Conservation (phyloP, 2,329 filamentous ascomycete species). For the Ceratocystis ficicola region DNA sequence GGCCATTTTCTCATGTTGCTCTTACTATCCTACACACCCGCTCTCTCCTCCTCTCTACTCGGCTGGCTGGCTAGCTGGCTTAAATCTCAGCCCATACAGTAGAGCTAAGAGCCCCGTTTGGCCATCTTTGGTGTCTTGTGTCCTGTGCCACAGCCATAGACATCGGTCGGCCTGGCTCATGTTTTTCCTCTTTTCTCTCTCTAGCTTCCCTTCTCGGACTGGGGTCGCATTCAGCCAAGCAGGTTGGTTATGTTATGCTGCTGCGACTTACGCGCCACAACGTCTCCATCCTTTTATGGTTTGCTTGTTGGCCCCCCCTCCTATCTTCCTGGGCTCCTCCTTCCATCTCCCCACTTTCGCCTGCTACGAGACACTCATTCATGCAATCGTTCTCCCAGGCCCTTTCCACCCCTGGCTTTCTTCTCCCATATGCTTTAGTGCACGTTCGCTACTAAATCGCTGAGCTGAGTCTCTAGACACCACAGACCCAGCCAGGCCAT, state of each 20-base stretch:
- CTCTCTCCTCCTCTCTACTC: background rate
- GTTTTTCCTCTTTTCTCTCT: background rate
- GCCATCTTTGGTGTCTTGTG: background rate
- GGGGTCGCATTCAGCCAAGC: background rate
- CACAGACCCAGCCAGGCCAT: background rate
- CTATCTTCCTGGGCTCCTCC: background rate
- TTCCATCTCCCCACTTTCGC: background rate
- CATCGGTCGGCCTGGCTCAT: background rate
- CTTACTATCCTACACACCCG: background rate
- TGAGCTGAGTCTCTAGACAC: background rate
- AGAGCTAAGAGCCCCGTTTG: too few species aligned
- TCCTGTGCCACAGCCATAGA: background rate
- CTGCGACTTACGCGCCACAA: slow-evolving; percentile 1
- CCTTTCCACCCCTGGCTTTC: slow-evolving; percentile 1
- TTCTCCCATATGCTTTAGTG: background rate
- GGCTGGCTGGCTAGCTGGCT: too few species aligned
- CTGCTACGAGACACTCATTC: background rate
- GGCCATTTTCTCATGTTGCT: background rate
- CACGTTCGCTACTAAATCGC: background rate
- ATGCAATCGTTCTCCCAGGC: background rate
- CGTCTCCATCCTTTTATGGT: background rate
- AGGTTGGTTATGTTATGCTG: background rate
- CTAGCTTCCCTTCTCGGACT: background rate
- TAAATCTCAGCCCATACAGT: too few species aligned
- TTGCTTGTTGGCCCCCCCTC: background rate